Base-by-base conservation (phyloP, 2,329 filamentous ascomycete genomes). In the Aureobasidium mangrovei region DNA sequence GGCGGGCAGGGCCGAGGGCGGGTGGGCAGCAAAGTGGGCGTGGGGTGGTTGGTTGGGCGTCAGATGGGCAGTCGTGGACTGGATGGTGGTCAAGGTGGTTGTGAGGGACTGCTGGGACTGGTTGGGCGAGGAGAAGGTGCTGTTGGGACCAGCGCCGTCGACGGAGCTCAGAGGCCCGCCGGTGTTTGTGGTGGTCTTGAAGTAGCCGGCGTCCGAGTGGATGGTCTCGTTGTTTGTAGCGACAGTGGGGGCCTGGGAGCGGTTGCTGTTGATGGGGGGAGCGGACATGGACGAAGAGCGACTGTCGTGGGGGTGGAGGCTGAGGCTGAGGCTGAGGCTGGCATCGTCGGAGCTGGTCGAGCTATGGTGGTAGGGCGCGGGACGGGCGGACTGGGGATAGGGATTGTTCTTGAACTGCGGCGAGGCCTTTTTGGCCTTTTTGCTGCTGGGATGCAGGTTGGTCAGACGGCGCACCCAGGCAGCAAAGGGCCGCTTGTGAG, bases 381-480 rank as follows among this genome's bases (percentile, higher is more conserved):
- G 38, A 39, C 39, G 79, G 56, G 86, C 87, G 2, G 89, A 94
- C 63, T 91, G 79, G 7, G 88, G 88, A 65, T 96, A 96, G n/a
- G 91, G 91, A 66, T 91, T 91, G 75, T 95, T 95, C 51, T 35
- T 57, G 56, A 52, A 60, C 61, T 44, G 60, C 12, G 28, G 1
- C 58, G 53, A 61, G 59, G 59, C 53, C 54, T 60, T 59, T 43
- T 57, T 59, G 29, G 56, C 26, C 41, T 70, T 72, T 58, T 74
- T 70, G 60, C 55, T 65, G 62, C 74, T 73, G 65, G 74, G 75
- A 58, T 67, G 67, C 72, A 95, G 85, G 68, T 85, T 91, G 58
- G 90, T 84, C 55, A 97, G 81, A 65, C 91, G 91, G 77, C 91
- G 95, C 76, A 98, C 89, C 86, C 91, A 94, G 61, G 84, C 88